Percentiles rank a stretch among this genome's conserved stretches.
Conservation (phyloP, 2,329 filamentous ascomycete genomes). For the Metarhizium sp. region DNA sequence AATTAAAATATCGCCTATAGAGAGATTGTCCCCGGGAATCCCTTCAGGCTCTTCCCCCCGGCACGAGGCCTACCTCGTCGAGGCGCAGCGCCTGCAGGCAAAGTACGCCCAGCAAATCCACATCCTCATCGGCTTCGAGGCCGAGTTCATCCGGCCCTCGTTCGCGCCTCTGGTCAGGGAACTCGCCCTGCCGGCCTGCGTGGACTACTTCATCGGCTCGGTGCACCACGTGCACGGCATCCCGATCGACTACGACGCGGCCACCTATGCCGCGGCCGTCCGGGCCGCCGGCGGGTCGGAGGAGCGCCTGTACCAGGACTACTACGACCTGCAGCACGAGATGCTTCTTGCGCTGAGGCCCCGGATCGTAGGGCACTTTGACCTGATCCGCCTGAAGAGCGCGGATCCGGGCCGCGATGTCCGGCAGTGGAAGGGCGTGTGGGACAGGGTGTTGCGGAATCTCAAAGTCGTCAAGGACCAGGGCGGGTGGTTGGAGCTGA, state of each 20-base stretch:
- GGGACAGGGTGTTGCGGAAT: slow-evolving; percentile 67
- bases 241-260: slow-evolving; percentile 78
- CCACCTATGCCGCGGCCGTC: slow-evolving; percentile 49
- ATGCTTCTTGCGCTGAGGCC: slow-evolving; percentile 70
- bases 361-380: slow-evolving; percentile 84
- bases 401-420: slow-evolving; percentile 56
- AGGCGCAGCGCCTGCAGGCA: slow-evolving; percentile 63
- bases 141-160: slow-evolving; percentile 76
- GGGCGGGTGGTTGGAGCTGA: slow-evolving; percentile 80
- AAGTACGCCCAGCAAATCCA: slow-evolving; percentile 64
- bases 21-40: slow-evolving; percentile 38
- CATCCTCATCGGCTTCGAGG: slow-evolving; percentile 83
- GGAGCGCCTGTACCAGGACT: slow-evolving; percentile 66
- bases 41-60: slow-evolving; percentile 40
- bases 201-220: slow-evolving; percentile 90
- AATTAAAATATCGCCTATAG: slow-evolving; percentile 16
- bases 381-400: slow-evolving; percentile 77
- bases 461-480: slow-evolving; percentile 60
- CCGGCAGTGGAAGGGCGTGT: slow-evolving; percentile 52
- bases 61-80: slow-evolving; percentile 63
- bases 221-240: slow-evolving; percentile 81
- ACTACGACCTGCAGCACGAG: slow-evolving; percentile 78
- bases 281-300: slow-evolving; percentile 41
- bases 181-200: slow-evolving; percentile 46
- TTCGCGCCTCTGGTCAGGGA: slow-evolving; percentile 51